A percentile compares a stretch with the other conserved stretches of the same genome.
Evolutionary conservation across 176 grass and related monocot genomes (phyloP).

Genomic region (Bolboschoenus planiculmis): DNA sequence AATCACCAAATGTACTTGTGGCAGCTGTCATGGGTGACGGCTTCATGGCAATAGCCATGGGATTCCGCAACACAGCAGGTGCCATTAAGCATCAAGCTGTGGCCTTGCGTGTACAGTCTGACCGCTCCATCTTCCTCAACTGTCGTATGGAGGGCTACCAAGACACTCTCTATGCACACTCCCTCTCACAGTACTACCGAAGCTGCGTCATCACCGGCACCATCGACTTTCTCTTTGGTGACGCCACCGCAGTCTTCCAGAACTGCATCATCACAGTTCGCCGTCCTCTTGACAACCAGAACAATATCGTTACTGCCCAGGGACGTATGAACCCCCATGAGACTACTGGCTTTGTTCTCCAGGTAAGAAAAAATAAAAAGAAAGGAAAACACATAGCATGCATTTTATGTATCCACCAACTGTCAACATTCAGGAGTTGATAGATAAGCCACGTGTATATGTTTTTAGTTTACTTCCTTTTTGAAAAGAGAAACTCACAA

Average conservation of each 20-base stretch:
- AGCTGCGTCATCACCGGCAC: slow-evolving; percentile 73
- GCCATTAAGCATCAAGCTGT: slow-evolving; percentile 79
- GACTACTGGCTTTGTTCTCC: slow-evolving; percentile 82
- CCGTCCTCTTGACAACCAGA: slow-evolving; percentile 72
- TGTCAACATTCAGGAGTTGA: neutral
- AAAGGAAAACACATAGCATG: neutral
- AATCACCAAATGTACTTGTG: neutral
- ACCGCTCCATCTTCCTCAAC: slow-evolving; percentile 78
- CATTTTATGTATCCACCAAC: neutral
- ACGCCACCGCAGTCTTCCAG: slow-evolving; percentile 84
- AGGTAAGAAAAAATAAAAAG: slow-evolving; percentile 3
- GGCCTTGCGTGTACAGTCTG: slow-evolving; percentile 66
- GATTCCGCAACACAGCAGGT: slow-evolving; percentile 83
- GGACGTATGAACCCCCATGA: slow-evolving; percentile 56
- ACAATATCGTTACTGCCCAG: slow-evolving; percentile 83
- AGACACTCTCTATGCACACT: slow-evolving; percentile 93
- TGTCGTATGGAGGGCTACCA: slow-evolving; percentile 84
- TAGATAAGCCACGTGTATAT: neutral
- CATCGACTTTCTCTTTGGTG: slow-evolving; percentile 86
- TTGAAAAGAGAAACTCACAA: neutral
- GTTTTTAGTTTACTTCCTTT: neutral
- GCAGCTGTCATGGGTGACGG: slow-evolving; percentile 53
- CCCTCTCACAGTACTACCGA: slow-evolving; percentile 81
- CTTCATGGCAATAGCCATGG: slow-evolving; percentile 75
- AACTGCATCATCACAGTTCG: slow-evolving; percentile 66